These are phyloP conservation scores for Hypsizygus marmoreus DNA, from an alignment of 768 basidiomycete genomes.

Conservation along the genomic window DNA sequence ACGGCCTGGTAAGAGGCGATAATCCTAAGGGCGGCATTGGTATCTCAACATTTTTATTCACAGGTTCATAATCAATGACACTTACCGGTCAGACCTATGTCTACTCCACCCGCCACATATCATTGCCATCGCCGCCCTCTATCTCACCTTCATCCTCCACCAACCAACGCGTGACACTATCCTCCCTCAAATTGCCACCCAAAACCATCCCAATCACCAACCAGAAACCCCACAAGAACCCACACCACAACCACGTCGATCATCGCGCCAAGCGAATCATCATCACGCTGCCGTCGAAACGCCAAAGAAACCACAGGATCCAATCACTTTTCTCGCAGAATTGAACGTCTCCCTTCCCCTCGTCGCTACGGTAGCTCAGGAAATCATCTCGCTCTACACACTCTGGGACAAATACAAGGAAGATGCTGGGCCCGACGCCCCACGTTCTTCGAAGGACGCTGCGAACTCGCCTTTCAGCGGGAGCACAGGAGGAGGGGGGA, in stretches of 20 bases:
- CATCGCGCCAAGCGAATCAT: constrained; percentile 47
- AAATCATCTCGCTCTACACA: constrained; percentile 87
- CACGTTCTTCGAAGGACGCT: no score
- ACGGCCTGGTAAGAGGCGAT: constrained; percentile 75
- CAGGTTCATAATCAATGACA: constrained; percentile 97
- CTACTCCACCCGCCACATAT: constrained; percentile 95
- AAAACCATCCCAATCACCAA: constrained; percentile 21
- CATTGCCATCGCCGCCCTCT: constrained; percentile 90
- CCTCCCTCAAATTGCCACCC: constrained; percentile 38
- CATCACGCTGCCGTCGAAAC: constrained; percentile 22
- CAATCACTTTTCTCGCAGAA: constrained; percentile 80
- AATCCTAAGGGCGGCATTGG: background rate
- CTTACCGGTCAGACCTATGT: constrained; percentile 89
- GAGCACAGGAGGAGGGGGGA: constrained; percentile 25
- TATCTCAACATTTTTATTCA: background rate
- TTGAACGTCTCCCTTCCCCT: constrained; percentile 84
- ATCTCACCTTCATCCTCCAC: constrained; percentile 82
- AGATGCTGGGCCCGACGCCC: constrained; percentile 45
- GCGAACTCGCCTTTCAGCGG: no score
- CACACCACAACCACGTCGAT: constrained; percentile 50
- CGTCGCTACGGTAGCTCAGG: constrained; percentile 84
- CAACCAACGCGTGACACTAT: constrained; percentile 51
- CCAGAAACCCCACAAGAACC: constrained; percentile 10
- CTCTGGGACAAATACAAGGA: constrained; percentile 87
- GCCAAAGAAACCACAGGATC: constrained; percentile 57